These are phyloP conservation scores for Effrenium voratum DNA, from an alignment of 73 alveolate species.

Conservation along the genomic window DNA sequence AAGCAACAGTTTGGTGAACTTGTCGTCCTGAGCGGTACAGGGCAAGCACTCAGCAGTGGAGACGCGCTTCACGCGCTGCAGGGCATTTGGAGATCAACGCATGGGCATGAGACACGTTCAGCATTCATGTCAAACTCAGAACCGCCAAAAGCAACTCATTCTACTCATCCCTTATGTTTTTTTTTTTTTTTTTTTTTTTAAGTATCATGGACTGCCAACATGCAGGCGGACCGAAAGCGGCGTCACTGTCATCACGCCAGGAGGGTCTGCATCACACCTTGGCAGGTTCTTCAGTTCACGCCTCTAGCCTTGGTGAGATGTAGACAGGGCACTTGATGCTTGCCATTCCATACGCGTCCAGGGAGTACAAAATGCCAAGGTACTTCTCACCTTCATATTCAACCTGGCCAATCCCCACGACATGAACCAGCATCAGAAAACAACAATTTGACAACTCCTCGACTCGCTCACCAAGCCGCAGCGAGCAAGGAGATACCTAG, in stretches of 20 bases:
- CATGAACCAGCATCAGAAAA: background rate
- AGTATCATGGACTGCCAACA: no score
- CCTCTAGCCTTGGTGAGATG: background rate
- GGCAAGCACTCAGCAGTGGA: background rate
- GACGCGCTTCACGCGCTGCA: background rate
- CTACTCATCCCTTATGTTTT: no score
- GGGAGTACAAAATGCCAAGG: slow-evolving; percentile 33
- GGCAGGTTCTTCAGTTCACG: background rate
- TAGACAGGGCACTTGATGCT: slow-evolving; percentile 8
- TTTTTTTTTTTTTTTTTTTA: no score
- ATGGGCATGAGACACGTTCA: background rate
- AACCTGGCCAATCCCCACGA: background rate
- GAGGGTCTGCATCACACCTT: slow-evolving; percentile 73
- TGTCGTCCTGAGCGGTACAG: background rate
- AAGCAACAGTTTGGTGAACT: no score
- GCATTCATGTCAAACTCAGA: background rate
- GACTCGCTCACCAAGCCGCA: slow-evolving; percentile 78
- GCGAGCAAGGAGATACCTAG: background rate
- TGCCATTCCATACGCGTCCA: slow-evolving; percentile 71
- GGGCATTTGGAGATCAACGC: background rate
- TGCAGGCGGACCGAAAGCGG: slow-evolving; percentile 63
- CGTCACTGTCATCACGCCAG: slow-evolving; percentile 79
- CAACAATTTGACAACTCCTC: background rate
- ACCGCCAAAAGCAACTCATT: background rate
- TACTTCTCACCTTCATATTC: slow-evolving; percentile 63